Percentiles rank a stretch among this genome's conserved stretches.
These are phyloP conservation scores for Volvox africanus DNA, from an alignment of 139 green algal species.

Conservation along the genomic window DNA sequence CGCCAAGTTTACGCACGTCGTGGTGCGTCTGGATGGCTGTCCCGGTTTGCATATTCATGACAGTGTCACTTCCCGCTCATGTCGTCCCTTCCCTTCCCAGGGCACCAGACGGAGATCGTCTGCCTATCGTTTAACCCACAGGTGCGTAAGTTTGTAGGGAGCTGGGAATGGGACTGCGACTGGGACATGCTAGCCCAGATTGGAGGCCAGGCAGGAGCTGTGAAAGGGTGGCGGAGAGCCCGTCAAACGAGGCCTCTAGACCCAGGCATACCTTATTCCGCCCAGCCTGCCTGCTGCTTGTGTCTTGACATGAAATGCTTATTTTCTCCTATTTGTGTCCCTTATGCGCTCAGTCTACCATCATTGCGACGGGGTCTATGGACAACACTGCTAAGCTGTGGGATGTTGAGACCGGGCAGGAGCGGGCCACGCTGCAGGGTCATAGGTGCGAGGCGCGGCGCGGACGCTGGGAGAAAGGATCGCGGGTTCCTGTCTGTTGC, in stretches of 20 bases:
- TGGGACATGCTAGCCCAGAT: no score
- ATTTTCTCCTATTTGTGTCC: not conserved
- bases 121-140: slow-evolving; percentile 84
- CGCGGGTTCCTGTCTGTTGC: no score
- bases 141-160: not conserved
- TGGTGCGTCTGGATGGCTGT: no score
- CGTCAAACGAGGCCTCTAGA: no score
- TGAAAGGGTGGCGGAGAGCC: no score
- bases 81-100: slow-evolving; percentile 34
- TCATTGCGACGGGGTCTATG: slow-evolving; percentile 83
- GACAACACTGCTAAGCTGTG: slow-evolving; percentile 86
- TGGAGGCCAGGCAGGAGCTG: no score
- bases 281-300: no score
- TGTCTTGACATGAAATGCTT: no score
- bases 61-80: no score
- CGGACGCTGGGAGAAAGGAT: not conserved
- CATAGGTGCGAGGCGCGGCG: slow-evolving; percentile 6
- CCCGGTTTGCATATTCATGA: no score
- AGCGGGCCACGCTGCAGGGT: slow-evolving; percentile 58
- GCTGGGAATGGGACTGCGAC: not conserved
- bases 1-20: no score
- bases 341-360: slow-evolving; percentile 50
- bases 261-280: no score
- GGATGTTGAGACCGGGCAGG: slow-evolving; percentile 80
- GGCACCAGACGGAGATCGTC: slow-evolving; percentile 84